Conservation (phyloP, 805 yeast species). For the Ogataea methylovora region DNA sequence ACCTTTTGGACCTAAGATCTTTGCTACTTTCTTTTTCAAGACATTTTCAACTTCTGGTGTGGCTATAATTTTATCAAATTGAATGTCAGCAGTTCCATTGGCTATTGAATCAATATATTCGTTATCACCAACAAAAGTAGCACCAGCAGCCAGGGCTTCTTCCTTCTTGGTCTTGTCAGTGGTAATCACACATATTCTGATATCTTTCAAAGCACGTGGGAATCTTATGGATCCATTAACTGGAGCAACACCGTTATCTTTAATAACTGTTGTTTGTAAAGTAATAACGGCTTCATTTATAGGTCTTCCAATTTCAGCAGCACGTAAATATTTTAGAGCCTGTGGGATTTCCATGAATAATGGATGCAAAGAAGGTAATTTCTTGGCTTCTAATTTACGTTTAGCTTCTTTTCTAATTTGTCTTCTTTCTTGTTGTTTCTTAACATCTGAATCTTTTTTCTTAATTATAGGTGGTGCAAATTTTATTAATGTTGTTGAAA, state of each 20-base stretch:
- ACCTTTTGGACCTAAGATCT: conserved; percentile 80
- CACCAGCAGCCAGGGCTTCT: conserved; percentile 52
- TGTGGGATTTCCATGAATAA: conserved; percentile 62
- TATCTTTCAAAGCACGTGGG: conserved; percentile 64
- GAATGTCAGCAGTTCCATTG: conserved; percentile 41
- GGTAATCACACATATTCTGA: conserved; percentile 64
- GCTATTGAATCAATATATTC: conserved; percentile 60
- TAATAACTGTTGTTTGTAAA: conserved; percentile 54
- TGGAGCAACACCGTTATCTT: conserved; percentile 73
- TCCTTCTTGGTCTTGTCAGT: conserved; percentile 42
- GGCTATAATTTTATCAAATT: conserved; percentile 73
- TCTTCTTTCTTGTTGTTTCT: conserved; percentile 18
- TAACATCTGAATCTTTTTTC: conserved; percentile 5
- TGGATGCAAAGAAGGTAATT: conserved; percentile 43
- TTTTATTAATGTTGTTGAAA: neutral
- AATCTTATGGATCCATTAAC: conserved; percentile 64
- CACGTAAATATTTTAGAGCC: conserved; percentile 76
- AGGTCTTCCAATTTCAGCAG: conserved; percentile 86
- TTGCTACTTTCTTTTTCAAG: conserved; percentile 63
- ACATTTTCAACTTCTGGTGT: conserved; percentile 72
- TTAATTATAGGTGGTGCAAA: neutral
- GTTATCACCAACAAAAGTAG: conserved; percentile 62
- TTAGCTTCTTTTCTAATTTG: conserved; percentile 15
- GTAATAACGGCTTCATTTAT: conserved; percentile 62
- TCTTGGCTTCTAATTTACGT: conserved; percentile 28